Base-by-base conservation (phyloP, 2,329 filamentous ascomycete genomes). In the Xylariaceae sp. region DNA sequence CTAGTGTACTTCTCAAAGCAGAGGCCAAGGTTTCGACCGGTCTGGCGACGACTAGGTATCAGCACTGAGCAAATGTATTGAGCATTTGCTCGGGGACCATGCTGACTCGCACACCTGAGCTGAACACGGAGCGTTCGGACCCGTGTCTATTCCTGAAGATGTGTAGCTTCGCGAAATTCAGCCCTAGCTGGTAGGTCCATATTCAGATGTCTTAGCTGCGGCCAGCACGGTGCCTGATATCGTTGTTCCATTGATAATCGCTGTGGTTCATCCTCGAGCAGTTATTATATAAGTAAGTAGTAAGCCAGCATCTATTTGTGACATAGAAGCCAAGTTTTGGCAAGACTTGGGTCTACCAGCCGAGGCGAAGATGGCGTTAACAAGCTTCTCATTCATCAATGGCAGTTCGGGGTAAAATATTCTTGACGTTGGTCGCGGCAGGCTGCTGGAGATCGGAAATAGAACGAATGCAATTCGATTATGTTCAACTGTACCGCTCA, bases 81-180 rank as follows among this genome's bases (percentile, higher is more conserved):
- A n/a, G n/a, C n/a, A n/a, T n/a, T n/a, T n/a, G n/a, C n/a, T n/a
- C n/a, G n/a, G n/a, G n/a, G n/a, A n/a, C n/a, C n/a, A n/a, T n/a
- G n/a, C n/a, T n/a, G n/a, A n/a, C n/a, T n/a, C n/a, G 29, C 29
- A 6, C 10, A 30, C 29, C 29, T 34, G 32, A 15, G 32, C 32
- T 10, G 32, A 34, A 9, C 32, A 15, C 32, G 19, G 15, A 12
- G 16, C 13, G 16, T 42, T 42, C 32, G 32, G 32, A 34, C 13
- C 5, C 12, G 12, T 26, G 26, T 32, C 26, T 42, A 13, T n/a
- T 41, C 12, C 15, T 39, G 29, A 13, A 22, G 30, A 26, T 51
- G 30, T 18, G 19, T 36, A 39, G 22, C 52, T 57, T 52, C 52
- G 55, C 44, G 41, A 36, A 40, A 54, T 51, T 57, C 51, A 51